Percentiles rank a stretch among this genome's conserved stretches.
These are phyloP conservation scores for Heterococcus sp. DNA, from an alignment of 108 stramenopile species.

Conservation along the genomic window DNA sequence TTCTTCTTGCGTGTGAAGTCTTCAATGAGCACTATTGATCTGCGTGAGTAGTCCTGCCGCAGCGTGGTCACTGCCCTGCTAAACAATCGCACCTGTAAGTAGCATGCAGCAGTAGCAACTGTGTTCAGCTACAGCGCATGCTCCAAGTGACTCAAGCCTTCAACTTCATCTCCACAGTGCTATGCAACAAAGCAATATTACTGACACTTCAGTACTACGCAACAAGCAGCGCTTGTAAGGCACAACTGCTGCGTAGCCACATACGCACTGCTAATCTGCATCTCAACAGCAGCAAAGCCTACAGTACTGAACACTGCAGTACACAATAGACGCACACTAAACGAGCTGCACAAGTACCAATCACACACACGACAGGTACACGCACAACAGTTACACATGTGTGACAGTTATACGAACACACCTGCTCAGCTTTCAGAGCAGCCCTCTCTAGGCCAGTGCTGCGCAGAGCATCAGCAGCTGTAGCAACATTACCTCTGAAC, in stretches of 20 bases:
- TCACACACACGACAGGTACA: no score
- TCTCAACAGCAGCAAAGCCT: no score
- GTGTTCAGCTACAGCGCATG: background rate
- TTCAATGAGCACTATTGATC: constrained; percentile 34
- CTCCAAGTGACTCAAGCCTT: background rate
- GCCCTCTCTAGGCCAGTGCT: constrained; percentile 13
- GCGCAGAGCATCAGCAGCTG: constrained; percentile 18
- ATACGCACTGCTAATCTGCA: no score
- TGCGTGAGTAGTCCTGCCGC: constrained; percentile 16
- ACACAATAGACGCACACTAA: no score
- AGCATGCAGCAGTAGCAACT: background rate
- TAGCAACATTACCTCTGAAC: constrained; percentile 41
- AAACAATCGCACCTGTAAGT: constrained; percentile 8
- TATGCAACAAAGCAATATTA: background rate
- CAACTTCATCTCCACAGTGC: background rate
- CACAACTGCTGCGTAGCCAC: no score
- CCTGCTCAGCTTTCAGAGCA: constrained; percentile 12
- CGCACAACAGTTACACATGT: background rate
- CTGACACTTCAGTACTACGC: background rate
- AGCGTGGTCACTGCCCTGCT: constrained; percentile 3
- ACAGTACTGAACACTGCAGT: no score
- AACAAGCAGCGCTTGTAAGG: no score
- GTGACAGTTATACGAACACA: background rate
- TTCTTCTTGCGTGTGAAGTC: constrained; percentile 16
- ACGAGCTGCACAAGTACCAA: no score